Base-by-base conservation (phyloP, 768 basidiomycete genomes). In the Panaeolus papilionaceus region DNA sequence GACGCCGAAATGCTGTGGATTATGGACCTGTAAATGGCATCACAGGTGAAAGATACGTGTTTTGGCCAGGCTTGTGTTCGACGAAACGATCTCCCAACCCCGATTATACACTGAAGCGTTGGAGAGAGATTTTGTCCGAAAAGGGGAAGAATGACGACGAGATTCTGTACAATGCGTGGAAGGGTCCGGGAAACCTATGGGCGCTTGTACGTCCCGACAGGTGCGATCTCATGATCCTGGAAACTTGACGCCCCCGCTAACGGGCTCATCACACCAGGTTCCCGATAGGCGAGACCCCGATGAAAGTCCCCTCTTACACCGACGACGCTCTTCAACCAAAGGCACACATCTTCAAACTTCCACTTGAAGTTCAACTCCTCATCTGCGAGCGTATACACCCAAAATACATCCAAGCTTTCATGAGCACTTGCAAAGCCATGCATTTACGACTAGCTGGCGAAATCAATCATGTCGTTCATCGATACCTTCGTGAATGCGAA, bases 191-290 rank as follows among this genome's bases (percentile, higher is more conserved):
- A 18, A 49, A 49, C 16, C 28, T 64, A 18, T 64, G 63, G 63
- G 63, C 63, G 38, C 42, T 64, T 4, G 28, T 64, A 14, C 40
- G 63, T 11, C 63, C 63, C 33, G 63, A 49, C 63, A 42, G 63
- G 63, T 64, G 16, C 23, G 12, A 37, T 42, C 6, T 33, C 40
- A 42, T 37, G 9, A 44, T 64, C 11, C 18, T 6, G 4, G 18
- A 37, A 4, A 3, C 33, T 16, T 4, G 9, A 51, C 3, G 18
- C 47, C 1, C 5, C 47, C 7, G 11, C 26, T 51, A 44, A 51
- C 26, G 20, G 44, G 7, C 11, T 20, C 16, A 23, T 42, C 16
- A 28, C 38, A 40, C 16, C 39, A 64, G 63, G 23, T 64, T 44
- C 26, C 63, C 63, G 20, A 64, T 64, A 10, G 3, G 18, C 1